Conservation (phyloP, 148 eudicot species). For the Rhododendron griersonianum region DNA sequence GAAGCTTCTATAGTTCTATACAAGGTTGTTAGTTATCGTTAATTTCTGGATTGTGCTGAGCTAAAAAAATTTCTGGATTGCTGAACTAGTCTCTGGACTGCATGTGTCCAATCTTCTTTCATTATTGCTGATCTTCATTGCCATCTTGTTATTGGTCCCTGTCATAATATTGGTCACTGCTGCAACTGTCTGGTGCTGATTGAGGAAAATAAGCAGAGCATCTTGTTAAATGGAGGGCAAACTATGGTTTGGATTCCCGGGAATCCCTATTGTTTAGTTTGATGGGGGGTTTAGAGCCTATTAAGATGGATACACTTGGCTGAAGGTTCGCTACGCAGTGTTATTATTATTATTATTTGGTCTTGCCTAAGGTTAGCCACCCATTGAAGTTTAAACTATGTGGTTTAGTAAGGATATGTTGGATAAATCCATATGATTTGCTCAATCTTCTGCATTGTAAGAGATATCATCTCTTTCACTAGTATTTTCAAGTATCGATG, state of each 20-base stretch:
- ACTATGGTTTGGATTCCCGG: too few relatives aligned
- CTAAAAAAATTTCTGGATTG: not conserved
- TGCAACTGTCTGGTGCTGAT: too few relatives aligned
- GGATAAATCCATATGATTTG: too few relatives aligned
- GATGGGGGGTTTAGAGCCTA: too few relatives aligned
- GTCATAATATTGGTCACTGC: not conserved
- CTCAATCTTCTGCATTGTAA: not conserved
- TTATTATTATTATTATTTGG: too few relatives aligned
- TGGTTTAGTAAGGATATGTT: too few relatives aligned
- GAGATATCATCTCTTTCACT: not conserved
- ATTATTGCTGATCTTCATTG: not conserved
- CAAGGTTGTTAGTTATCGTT: not conserved
- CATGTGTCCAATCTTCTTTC: not conserved
- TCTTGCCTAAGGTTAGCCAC: too few relatives aligned
- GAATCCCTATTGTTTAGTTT: too few relatives aligned
- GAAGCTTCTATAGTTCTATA: not conserved
- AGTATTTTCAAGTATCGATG: not conserved
- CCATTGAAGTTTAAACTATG: too few relatives aligned
- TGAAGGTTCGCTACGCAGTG: not conserved
- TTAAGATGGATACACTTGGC: not conserved
- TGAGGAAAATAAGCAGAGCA: too few relatives aligned
- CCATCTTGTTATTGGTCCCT: not conserved
- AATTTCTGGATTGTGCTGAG: too few relatives aligned
- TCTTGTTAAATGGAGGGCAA: too few relatives aligned
- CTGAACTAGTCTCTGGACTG: not conserved